phyloP scores from a whole-genome alignment of 164 flowering plant genomes.

The Tetrastigma voinierianum region DNA sequence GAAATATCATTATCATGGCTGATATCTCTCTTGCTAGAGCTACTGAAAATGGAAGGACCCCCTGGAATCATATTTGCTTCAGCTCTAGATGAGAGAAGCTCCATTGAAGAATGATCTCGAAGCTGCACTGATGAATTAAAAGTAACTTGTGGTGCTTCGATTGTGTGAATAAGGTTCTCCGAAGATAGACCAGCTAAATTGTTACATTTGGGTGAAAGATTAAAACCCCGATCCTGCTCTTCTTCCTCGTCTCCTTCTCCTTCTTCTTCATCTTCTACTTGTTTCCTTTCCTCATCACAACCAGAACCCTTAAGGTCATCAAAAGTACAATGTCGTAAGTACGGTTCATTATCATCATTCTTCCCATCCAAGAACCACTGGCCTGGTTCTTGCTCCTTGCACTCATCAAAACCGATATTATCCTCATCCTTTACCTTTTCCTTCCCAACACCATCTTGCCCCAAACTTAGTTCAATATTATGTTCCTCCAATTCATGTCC shows the following conservation, averaged over 20 bases:
- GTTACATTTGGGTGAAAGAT: conserved; percentile 23
- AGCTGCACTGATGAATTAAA: conserved; percentile 34
- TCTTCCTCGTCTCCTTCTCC: conserved; percentile 30
- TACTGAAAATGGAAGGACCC: conserved; percentile 42
- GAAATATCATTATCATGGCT: conserved; percentile 40
- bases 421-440: conserved; percentile 21
- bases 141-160: conserved; percentile 38
- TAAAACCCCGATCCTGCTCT: conserved; percentile 22
- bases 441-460: conserved; percentile 10
- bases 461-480: conserved; percentile 40
- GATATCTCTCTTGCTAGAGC: conserved; percentile 50
- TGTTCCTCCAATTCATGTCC: conserved; percentile 32
- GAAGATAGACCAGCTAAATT: conserved; percentile 38
- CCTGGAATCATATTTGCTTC: conserved; percentile 28
- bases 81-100: conserved; percentile 35
- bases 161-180: conserved; percentile 42
- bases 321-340: conserved; percentile 43
- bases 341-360: conserved; percentile 19
- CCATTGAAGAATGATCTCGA: conserved; percentile 39
- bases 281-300: conserved; percentile 17
- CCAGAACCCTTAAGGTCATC: conserved; percentile 26
- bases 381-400: conserved; percentile 29
- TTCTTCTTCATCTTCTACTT: conserved; percentile 17
- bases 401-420: conserved; percentile 43
- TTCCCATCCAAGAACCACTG: conserved; percentile 44